These are phyloP conservation scores for Pichia sp. DNA, from an alignment of 1,139 yeast genomes.

Conservation along the genomic window DNA sequence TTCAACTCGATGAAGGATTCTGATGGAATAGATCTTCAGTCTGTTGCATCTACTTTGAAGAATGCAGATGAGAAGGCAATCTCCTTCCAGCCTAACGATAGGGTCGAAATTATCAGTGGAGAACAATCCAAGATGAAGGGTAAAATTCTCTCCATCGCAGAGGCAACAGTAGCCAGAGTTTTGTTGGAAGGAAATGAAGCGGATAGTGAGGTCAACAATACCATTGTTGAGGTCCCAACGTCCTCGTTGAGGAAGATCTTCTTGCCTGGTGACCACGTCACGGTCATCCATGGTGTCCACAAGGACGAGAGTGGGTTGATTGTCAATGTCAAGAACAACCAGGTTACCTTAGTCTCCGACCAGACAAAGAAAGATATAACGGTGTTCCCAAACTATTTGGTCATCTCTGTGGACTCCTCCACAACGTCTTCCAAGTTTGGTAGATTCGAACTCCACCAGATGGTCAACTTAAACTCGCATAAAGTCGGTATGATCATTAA, in stretches of 20 bases:
- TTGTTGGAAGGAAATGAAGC: slow-evolving; percentile 46
- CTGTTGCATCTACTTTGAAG: slow-evolving; percentile 80
- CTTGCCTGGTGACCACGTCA: slow-evolving; percentile 90
- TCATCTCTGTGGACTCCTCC: slow-evolving; percentile 71
- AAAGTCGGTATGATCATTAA: slow-evolving; percentile 85
- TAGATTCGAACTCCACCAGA: slow-evolving; percentile 80
- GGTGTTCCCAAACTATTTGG: slow-evolving; percentile 84
- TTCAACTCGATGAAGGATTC: slow-evolving; percentile 70
- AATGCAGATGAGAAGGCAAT: slow-evolving; percentile 53
- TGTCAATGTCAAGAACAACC: slow-evolving; percentile 74
- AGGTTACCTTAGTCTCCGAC: slow-evolving; percentile 85
- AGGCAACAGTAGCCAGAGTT: slow-evolving; percentile 60
- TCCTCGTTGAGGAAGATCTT: slow-evolving; percentile 81
- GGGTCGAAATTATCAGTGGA: slow-evolving; percentile 86
- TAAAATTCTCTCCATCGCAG: slow-evolving; percentile 63
- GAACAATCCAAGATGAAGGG: slow-evolving; percentile 92
- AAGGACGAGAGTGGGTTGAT: slow-evolving; percentile 94
- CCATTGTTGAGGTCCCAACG: slow-evolving; percentile 67
- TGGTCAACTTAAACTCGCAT: slow-evolving; percentile 83
- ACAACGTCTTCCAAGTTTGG: slow-evolving; percentile 58
- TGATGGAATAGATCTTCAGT: slow-evolving; percentile 71
- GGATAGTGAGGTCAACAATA: slow-evolving; percentile 39
- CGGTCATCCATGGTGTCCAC: slow-evolving; percentile 88
- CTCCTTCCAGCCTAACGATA: slow-evolving; percentile 87
- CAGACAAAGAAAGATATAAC: slow-evolving; percentile 84